Evolutionary conservation across 768 basidiomycete species (phyloP).

Genomic region (Inosperma sp.): DNA sequence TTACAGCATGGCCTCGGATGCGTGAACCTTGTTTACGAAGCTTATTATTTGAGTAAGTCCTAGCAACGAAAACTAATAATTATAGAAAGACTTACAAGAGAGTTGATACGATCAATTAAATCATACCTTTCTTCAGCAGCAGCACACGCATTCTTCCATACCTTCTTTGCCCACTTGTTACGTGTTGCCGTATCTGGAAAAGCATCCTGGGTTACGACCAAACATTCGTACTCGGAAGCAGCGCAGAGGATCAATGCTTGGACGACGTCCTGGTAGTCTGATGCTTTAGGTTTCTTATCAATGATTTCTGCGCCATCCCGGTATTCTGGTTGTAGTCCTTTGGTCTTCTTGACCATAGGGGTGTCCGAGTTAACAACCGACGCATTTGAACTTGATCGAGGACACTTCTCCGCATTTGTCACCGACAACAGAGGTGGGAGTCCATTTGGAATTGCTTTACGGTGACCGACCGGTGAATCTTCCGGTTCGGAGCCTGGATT

Average conservation of each 20-base stretch:
- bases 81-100: slow-evolving; percentile 8
- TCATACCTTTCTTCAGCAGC: slow-evolving; percentile 7
- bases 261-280: slow-evolving; percentile 13
- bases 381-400: background rate
- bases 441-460: no score
- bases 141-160: slow-evolving; percentile 9
- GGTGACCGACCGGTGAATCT: no score
- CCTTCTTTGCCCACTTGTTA: slow-evolving; percentile 12
- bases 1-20: slow-evolving; percentile 11
- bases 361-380: background rate
- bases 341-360: background rate
- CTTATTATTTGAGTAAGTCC: background rate
- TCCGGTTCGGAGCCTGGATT: background rate
- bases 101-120: slow-evolving; percentile 7
- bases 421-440: background rate
- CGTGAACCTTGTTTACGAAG: slow-evolving; percentile 9
- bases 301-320: slow-evolving; percentile 1
- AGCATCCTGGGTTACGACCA: slow-evolving; percentile 10
- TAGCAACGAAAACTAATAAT: background rate
- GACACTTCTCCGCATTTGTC: background rate
- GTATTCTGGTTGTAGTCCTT: background rate
- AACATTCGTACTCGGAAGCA: slow-evolving; percentile 12
- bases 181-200: slow-evolving; percentile 11
- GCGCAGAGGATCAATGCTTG: slow-evolving; percentile 12
- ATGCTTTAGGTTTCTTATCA: slow-evolving; percentile 11